Evolutionary conservation across 768 basidiomycete species (phyloP).

Genomic region (Amylocystis lapponica): DNA sequence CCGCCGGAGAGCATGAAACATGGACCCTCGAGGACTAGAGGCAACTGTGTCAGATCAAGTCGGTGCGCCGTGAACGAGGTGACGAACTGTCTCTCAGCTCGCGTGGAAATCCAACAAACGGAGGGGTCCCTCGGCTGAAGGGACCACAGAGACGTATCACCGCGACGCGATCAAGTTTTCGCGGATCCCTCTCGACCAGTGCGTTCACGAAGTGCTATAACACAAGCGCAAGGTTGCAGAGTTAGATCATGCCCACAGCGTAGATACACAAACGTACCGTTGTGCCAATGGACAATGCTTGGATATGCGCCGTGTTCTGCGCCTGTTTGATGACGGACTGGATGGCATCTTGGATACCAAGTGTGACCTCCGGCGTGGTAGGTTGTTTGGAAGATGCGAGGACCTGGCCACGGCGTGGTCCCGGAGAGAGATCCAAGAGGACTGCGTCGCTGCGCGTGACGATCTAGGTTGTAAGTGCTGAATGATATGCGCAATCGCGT

Average conservation of each 20-base stretch:
- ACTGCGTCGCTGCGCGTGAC: slow-evolving; percentile 39
- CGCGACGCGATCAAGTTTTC: slow-evolving; percentile 50
- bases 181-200: slow-evolving; percentile 48
- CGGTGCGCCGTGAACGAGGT: slow-evolving; percentile 31
- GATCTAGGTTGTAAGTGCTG: background rate
- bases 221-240: no score
- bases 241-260: no score
- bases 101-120: slow-evolving; percentile 46
- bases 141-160: slow-evolving; percentile 60
- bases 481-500: background rate
- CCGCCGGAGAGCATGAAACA: slow-evolving; percentile 11
- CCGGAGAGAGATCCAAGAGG: slow-evolving; percentile 26
- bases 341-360: slow-evolving; percentile 51
- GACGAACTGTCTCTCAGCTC: slow-evolving; percentile 27
- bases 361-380: slow-evolving; percentile 53
- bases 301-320: slow-evolving; percentile 39
- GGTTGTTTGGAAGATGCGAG: slow-evolving; percentile 39
- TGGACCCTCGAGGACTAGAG: background rate
- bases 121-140: slow-evolving; percentile 51
- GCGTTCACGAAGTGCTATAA: slow-evolving; percentile 49
- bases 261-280: no score
- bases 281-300: slow-evolving; percentile 58
- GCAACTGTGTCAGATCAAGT: slow-evolving; percentile 34
- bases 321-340: slow-evolving; percentile 35
- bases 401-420: slow-evolving; percentile 31